phyloP scores from a whole-genome alignment of 202 grass and related monocot species.

The Setaria viridis region DNA sequence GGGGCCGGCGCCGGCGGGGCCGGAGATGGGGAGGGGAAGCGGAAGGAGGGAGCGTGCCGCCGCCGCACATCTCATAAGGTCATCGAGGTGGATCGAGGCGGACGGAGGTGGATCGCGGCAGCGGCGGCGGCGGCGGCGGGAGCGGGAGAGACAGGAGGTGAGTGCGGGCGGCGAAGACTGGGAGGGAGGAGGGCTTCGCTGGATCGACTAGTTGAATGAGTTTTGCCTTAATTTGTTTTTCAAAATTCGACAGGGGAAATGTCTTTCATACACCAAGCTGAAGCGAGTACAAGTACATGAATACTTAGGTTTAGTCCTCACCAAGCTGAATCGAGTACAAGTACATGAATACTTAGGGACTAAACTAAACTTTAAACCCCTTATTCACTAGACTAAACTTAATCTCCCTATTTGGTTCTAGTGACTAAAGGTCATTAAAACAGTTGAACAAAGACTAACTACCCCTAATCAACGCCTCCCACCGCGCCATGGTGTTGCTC shows the following conservation, averaged over 20 bases:
- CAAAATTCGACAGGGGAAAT: background rate
- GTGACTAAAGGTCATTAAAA: too few species aligned
- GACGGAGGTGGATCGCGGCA: background rate
- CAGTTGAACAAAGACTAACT: too few species aligned
- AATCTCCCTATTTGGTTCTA: too few species aligned
- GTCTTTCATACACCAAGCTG: too few species aligned
- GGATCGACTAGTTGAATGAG: background rate
- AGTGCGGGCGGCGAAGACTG: background rate
- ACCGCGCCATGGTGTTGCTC: too few species aligned
- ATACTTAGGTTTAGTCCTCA: too few species aligned
- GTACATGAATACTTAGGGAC: too few species aligned
- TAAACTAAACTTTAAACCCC: too few species aligned
- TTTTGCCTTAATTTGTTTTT: background rate
- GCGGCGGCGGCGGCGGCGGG: background rate
- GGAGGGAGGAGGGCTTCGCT: background rate
- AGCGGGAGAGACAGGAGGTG: background rate
- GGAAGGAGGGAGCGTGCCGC: slow-evolving; percentile 48
- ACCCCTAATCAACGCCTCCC: too few species aligned
- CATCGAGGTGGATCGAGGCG: slow-evolving; percentile 49
- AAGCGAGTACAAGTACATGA: too few species aligned
- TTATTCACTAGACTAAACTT: too few species aligned
- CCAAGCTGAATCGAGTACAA: too few species aligned
- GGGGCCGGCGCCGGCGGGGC: slow-evolving; percentile 5
- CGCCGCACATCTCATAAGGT: slow-evolving; percentile 75
- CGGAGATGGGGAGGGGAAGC: slow-evolving; percentile 34